These are phyloP conservation scores for Didymella pomorum DNA, from an alignment of 2,329 filamentous ascomycete genomes.

Conservation along the genomic window DNA sequence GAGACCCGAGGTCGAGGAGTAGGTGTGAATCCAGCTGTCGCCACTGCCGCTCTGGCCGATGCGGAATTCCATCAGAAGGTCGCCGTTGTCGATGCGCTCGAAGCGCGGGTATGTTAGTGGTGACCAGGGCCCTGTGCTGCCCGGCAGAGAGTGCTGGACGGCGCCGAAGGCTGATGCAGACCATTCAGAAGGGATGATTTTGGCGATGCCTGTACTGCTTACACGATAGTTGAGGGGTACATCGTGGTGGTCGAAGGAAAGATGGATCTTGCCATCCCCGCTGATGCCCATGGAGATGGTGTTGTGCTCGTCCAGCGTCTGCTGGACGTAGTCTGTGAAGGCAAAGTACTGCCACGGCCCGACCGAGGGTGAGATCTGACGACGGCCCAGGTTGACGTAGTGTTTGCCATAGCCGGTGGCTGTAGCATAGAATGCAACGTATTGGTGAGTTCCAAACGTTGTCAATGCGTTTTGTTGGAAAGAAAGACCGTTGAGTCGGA, in stretches of 20 bases:
- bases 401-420: slow-evolving; percentile 45
- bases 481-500: slow-evolving; percentile 57
- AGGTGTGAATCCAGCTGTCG: slow-evolving; percentile 59
- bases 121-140: slow-evolving; percentile 45
- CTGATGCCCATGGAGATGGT: slow-evolving; percentile 62
- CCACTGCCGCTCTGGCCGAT: slow-evolving; percentile 61
- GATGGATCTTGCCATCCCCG: slow-evolving; percentile 62
- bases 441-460: slow-evolving; percentile 60
- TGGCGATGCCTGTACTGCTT: slow-evolving; percentile 43
- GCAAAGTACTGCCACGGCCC: slow-evolving; percentile 57
- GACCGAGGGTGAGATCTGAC: slow-evolving; percentile 51
- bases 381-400: slow-evolving; percentile 57
- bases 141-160: slow-evolving; percentile 42
- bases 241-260: slow-evolving; percentile 62
- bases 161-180: slow-evolving; percentile 38
- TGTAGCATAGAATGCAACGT: slow-evolving; percentile 57
- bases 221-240: slow-evolving; percentile 49
- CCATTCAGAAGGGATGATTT: slow-evolving; percentile 40
- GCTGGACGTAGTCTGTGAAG: slow-evolving; percentile 61
- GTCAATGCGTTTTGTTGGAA: slow-evolving; percentile 60
- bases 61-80: slow-evolving; percentile 60
- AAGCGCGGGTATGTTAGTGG: slow-evolving; percentile 61
- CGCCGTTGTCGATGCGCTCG: slow-evolving; percentile 48
- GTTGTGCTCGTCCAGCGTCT: slow-evolving; percentile 61
- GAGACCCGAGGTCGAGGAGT: slow-evolving; percentile 47